These are phyloP conservation scores for Venturia effusa DNA, from an alignment of 2,329 filamentous ascomycete genomes.

Conservation along the genomic window DNA sequence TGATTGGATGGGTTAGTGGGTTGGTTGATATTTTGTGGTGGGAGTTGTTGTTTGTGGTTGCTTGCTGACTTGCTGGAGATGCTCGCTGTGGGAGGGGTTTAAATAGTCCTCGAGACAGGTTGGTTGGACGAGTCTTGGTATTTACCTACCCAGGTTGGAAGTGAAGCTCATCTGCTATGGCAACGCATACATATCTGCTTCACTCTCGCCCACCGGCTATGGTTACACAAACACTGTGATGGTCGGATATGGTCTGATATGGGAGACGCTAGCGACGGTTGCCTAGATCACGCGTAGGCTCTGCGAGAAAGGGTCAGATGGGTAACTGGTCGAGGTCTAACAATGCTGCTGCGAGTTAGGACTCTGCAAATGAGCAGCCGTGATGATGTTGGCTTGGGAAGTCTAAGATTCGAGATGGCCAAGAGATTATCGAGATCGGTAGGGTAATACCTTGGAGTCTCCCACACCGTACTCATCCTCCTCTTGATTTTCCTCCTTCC, in stretches of 20 bases:
- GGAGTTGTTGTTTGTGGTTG: not conserved
- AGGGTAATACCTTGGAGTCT: too few species aligned
- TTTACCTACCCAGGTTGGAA: not conserved
- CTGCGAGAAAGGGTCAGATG: not conserved
- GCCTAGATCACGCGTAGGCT: not conserved
- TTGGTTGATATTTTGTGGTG: not conserved
- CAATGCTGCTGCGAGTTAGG: not conserved
- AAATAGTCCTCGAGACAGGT: not conserved
- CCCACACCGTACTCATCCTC: too few species aligned
- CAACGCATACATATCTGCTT: not conserved
- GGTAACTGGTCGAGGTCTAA: not conserved
- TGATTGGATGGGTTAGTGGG: too few species aligned
- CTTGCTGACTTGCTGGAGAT: not conserved
- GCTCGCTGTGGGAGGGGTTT: not conserved
- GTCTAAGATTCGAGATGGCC: not conserved
- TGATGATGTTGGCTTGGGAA: not conserved
- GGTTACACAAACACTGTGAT: not conserved
- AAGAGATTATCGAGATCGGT: not conserved
- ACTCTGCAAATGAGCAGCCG: not conserved
- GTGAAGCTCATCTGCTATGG: not conserved
- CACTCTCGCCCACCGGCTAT: not conserved
- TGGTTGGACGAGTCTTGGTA: too few species aligned
- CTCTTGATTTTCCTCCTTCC: too few species aligned
- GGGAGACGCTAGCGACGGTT: not conserved
- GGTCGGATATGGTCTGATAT: not conserved